Base-by-base conservation (phyloP, 1,284 basidiomycete species). In the Psilocybe mexicana region DNA sequence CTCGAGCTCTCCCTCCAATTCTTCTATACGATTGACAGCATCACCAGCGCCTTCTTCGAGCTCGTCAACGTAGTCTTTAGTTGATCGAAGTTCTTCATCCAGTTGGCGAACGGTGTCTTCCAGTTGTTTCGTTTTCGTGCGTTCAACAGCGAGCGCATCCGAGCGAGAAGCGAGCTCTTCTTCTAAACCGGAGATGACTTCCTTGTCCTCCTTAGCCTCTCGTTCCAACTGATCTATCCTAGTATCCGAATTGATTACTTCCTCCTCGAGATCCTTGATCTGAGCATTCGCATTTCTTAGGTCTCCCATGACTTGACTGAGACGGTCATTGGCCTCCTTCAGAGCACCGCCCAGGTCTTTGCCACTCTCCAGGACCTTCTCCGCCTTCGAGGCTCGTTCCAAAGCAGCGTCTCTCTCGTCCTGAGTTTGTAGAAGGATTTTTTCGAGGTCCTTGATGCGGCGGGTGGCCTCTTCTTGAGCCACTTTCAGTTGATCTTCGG, bases 341-440 rank as follows among this genome's bases (percentile, higher is more conserved):
- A 91, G 68, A 59, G 86, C 85, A 1, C 80, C 80, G 2, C 87
- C 87, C 1, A 90, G 76, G 51, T 89, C 88, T 59, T 79, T 79
- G 36, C 80, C 84, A 55, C 74, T 81, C 65, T 84, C 84, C 47
- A 89, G 70, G 11, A 80, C 80, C 24, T 68, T 72, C 63, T 90
- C 87, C 0, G 85, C 86, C 65, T 86, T 85, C 63, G 78, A 77
- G 0, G 82, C 81, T 26, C 87, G 79, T 52, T 84, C 81, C 5
- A 77, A 70, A 1, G 85, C 81, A 10, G 79, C 74, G 57, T 86
- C 79, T 46, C 83, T 73, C 58, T 88, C 85, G 2, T 70, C 79
- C 50, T 79, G 71, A 40, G 79, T 65, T 43, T 76, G 76, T 7
- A 69, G 69, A 3, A 85, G 64, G 40, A 75, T 72, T 48, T 69